Evolutionary conservation across 768 basidiomycete genomes (phyloP).

Genomic region (Amanita subjunquillea): DNA sequence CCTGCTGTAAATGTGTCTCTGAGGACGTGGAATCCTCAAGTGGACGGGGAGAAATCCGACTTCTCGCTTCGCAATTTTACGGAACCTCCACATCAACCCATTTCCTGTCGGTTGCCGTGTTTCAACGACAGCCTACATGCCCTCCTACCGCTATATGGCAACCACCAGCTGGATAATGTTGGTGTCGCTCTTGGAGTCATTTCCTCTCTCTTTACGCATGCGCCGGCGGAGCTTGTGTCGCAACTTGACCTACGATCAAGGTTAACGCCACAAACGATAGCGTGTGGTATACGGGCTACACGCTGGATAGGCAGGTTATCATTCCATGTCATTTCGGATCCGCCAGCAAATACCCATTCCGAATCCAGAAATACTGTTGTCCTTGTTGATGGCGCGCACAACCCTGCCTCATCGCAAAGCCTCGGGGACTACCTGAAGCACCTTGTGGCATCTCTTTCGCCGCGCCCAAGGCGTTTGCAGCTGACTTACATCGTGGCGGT

Average conservation of each 20-base stretch:
- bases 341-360: conserved; percentile 8
- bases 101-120: conserved; percentile 31
- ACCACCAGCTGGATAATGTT: conserved; percentile 83
- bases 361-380: conserved; percentile 24
- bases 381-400: conserved; percentile 92
- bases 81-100: conserved; percentile 29
- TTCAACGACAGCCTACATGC: conserved; percentile 34
- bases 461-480: conserved; percentile 17
- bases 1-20: conserved; percentile 23
- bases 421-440: conserved; percentile 56
- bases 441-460: conserved; percentile 14
- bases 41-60: conserved; percentile 21
- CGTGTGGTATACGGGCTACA: conserved; percentile 45
- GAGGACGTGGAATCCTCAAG: conserved; percentile 21
- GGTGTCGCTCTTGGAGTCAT: conserved; percentile 56
- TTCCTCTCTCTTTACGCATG: conserved; percentile 38
- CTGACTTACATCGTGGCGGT: conserved; percentile 72
- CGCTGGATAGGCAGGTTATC: conserved; percentile 82
- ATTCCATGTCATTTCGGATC: conserved; percentile 35
- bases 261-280: conserved; percentile 41
- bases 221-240: conserved; percentile 8
- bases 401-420: conserved; percentile 62
- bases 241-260: conserved; percentile 14
- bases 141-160: conserved; percentile 60
- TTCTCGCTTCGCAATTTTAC: conserved; percentile 23